Conservation (phyloP, 257 asterid species). For the Solanum arcanum region DNA sequence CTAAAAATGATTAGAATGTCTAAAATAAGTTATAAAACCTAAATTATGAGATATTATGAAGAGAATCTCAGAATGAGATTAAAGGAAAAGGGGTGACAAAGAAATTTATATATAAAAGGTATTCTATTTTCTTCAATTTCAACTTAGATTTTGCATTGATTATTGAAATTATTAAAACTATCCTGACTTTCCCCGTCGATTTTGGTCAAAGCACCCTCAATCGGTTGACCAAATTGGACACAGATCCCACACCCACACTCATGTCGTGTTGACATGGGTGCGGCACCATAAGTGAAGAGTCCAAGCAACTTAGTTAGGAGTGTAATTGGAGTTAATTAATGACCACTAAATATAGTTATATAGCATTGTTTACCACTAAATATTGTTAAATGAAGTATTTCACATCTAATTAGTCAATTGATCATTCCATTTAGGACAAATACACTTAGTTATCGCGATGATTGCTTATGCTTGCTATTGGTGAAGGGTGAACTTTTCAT, state of each 20-base stretch:
- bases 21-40: background rate
- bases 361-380: background rate
- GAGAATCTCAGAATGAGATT: background rate
- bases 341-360: background rate
- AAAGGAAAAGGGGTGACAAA: background rate
- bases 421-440: background rate
- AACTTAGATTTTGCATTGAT: background rate
- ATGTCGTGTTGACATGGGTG: background rate
- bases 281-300: background rate
- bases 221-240: background rate
- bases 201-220: background rate
- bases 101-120: background rate
- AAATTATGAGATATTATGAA: background rate
- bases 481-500: background rate
- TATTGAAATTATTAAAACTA: no score
- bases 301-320: background rate
- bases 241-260: background rate
- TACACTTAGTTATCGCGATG: background rate
- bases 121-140: background rate
- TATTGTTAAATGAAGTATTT: background rate
- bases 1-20: background rate
- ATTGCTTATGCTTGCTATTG: background rate
- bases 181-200: background rate
- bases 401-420: background rate
- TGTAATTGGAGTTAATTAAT: background rate